A percentile compares a stretch with the other conserved stretches of the same genome.
phyloP scores from a whole-genome alignment of 2,329 filamentous ascomycete species.

The Allantophomopsis cytisporea region DNA sequence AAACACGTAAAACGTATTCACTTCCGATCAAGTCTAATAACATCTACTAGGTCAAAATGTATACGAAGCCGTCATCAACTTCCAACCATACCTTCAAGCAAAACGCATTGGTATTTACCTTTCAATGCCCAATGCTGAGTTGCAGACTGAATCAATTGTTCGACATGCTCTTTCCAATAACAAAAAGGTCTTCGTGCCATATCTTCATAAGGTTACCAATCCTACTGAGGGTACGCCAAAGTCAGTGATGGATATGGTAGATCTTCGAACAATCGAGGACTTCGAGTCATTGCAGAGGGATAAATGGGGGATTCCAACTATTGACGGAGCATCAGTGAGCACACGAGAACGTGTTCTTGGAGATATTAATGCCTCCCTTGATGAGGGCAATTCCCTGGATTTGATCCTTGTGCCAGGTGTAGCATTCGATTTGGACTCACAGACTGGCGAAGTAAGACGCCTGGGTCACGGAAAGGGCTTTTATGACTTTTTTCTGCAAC shows the following conservation, averaged over 20 bases:
- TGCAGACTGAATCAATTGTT: conserved; percentile 74
- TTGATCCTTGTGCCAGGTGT: conserved; percentile 86
- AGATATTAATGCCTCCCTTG: conserved; percentile 13
- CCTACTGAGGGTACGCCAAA: conserved; percentile 24
- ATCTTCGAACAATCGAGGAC: conserved; percentile 58
- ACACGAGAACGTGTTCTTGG: conserved; percentile 63
- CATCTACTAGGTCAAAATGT: conserved; percentile 43
- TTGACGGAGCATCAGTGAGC: conserved; percentile 50
- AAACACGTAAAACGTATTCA: not conserved
- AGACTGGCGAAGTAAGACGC: conserved; percentile 46
- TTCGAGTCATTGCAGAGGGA: conserved; percentile 70
- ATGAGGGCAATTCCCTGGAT: conserved; percentile 38
- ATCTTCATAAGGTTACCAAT: conserved; percentile 53
- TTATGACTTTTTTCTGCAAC: conserved; percentile 87
- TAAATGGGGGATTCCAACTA: conserved; percentile 88
- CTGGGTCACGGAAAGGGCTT: conserved; percentile 93
- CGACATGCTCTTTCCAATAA: conserved; percentile 62
- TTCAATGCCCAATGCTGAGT: conserved; percentile 80
- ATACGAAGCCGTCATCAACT: conserved; percentile 47
- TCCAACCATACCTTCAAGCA: conserved; percentile 65
- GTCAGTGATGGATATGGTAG: conserved; percentile 93
- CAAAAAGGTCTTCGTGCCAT: conserved; percentile 86
- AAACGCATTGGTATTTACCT: conserved; percentile 73
- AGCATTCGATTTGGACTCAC: conserved; percentile 60
- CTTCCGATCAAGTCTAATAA: not conserved